phyloP scores from a whole-genome alignment of 306 rosid genomes.

The Inga laurina region DNA sequence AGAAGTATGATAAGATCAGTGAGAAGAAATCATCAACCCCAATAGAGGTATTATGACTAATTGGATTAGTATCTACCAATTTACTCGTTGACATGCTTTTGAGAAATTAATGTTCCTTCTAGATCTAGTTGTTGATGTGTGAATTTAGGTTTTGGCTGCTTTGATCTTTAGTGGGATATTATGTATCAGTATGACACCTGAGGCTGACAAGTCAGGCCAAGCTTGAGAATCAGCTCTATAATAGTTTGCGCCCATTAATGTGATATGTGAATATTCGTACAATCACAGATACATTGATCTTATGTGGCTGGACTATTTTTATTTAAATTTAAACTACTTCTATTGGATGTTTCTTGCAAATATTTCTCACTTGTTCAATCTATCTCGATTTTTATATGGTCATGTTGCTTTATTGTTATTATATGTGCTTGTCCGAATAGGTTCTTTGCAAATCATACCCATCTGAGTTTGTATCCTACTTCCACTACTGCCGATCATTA shows the following conservation, averaged over 20 bases:
- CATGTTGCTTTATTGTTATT: constrained; percentile 33
- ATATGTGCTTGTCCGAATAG: constrained; percentile 52
- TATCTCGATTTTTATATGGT: constrained; percentile 21
- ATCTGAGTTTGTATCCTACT: constrained; percentile 92
- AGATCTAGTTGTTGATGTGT: constrained; percentile 13
- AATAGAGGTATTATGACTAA: constrained; percentile 69
- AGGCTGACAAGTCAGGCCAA: constrained; percentile 10
- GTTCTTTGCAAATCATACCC: constrained; percentile 90
- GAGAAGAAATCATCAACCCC: constrained; percentile 93
- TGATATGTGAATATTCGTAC: constrained; percentile 8
- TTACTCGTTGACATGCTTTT: neutral
- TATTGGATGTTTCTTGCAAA: constrained; percentile 20
- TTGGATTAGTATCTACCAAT: constrained; percentile 6
- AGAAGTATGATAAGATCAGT: constrained; percentile 93
- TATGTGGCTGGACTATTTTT: neutral
- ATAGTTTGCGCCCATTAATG: neutral
- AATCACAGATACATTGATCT: neutral
- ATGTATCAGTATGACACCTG: constrained; percentile 17
- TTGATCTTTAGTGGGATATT: neutral
- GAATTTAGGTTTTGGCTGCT: constrained; percentile 19
- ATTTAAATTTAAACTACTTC: neutral
- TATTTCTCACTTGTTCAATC: neutral
- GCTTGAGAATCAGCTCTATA: neutral
- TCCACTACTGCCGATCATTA: constrained; percentile 94
- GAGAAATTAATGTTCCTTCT: constrained; percentile 8